Conservation (phyloP, 805 yeast genomes). For the Hanseniaspora lachancei region DNA sequence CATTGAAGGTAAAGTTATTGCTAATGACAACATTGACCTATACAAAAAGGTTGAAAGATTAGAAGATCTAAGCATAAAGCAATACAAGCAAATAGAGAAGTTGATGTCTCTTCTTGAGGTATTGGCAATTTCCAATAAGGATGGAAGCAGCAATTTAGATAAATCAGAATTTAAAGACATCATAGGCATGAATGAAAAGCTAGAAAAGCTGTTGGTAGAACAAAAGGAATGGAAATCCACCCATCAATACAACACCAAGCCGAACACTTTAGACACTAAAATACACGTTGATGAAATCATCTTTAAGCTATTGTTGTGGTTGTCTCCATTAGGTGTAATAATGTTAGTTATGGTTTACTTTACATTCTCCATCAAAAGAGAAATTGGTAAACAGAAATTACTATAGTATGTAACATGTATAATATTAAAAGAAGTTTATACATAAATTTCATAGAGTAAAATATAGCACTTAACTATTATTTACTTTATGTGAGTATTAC, state of each 20-base stretch:
- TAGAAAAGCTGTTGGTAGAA: conserved; percentile 23
- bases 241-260: conserved; percentile 13
- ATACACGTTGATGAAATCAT: conserved; percentile 25
- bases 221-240: conserved; percentile 24
- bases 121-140: conserved; percentile 8
- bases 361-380: conserved; percentile 27
- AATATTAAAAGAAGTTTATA: background rate
- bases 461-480: background rate
- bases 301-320: conserved; percentile 22
- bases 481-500: too few species aligned
- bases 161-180: conserved; percentile 20
- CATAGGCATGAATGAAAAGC: conserved; percentile 21
- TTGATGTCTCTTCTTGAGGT: conserved; percentile 15
- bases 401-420: conserved; percentile 15
- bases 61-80: conserved; percentile 19
- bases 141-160: background rate
- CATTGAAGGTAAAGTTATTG: conserved; percentile 27
- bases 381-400: conserved; percentile 26
- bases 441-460: too few species aligned
- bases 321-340: conserved; percentile 23
- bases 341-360: conserved; percentile 26
- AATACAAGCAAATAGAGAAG: conserved; percentile 19
- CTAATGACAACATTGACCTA: conserved; percentile 24
- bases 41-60: conserved; percentile 20
- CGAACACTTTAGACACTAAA: conserved; percentile 5